A percentile compares a stretch with the other conserved stretches of the same genome.
Conservation (phyloP, 1,139 yeast genomes). For the Sugiyamaella neomexicana region DNA sequence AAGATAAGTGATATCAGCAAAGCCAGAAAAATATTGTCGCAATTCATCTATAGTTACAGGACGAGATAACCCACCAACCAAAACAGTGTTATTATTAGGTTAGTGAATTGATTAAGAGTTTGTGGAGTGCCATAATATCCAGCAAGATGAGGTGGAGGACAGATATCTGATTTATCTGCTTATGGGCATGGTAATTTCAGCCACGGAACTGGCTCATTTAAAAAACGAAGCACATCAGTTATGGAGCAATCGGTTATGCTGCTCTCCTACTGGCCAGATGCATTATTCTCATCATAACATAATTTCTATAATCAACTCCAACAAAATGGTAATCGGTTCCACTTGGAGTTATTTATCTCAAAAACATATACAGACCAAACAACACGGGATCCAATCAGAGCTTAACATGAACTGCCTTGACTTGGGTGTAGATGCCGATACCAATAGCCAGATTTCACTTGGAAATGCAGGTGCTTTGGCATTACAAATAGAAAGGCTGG, state of each 20-base stretch:
- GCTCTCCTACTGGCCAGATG: slow-evolving; percentile 8
- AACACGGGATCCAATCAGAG: too few relatives aligned
- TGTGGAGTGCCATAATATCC: slow-evolving; percentile 31
- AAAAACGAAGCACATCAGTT: slow-evolving; percentile 6
- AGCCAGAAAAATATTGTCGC: slow-evolving; percentile 74
- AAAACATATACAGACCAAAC: too few relatives aligned
- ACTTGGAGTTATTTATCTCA: too few relatives aligned
- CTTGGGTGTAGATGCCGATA: too few relatives aligned
- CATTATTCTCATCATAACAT: slow-evolving; percentile 13
- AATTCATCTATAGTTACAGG: slow-evolving; percentile 76
- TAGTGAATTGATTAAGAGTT: slow-evolving; percentile 57
- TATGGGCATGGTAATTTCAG: background rate
- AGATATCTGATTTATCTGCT: background rate
- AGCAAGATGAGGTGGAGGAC: slow-evolving; percentile 13
- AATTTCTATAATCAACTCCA: slow-evolving; percentile 14
- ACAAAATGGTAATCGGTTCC: slow-evolving; percentile 15
- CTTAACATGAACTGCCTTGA: too few relatives aligned
- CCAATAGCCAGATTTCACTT: background rate
- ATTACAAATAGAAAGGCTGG: slow-evolving; percentile 26
- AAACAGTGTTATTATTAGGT: slow-evolving; percentile 91
- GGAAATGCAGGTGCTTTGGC: slow-evolving; percentile 14
- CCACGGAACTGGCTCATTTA: slow-evolving; percentile 6
- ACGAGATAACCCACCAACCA: slow-evolving; percentile 83
- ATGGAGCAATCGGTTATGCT: background rate
- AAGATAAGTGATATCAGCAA: slow-evolving; percentile 80